Evolutionary conservation across 2,329 filamentous ascomycete genomes (phyloP), one percentile per base, ranked within the genome.

Genomic region (Hymenoscyphus albidus): DNA sequence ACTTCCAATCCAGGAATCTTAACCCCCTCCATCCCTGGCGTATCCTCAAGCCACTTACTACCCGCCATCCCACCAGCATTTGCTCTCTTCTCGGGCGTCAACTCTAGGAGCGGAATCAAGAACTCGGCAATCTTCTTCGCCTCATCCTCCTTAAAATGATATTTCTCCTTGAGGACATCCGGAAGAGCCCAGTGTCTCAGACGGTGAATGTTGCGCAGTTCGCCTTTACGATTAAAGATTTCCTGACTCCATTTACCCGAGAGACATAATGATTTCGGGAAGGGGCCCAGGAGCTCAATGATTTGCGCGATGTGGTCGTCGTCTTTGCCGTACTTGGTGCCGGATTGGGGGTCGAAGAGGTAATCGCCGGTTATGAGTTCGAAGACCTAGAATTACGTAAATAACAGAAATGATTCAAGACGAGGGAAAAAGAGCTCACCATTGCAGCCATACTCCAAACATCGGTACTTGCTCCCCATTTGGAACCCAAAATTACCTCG

Each of bases 391-490:
- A 51, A 14, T 61, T 31, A 58, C 38, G 35, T 16, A 40, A 31
- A 39, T 67, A n/a, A 63, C 55, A 16, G 42, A 40, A 16, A 40
- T 42, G 13, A 40, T 57, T 5, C 27, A 9, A 27, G 51, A 16
- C n/a, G n/a, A 12, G 18, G n/a, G 16, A n/a, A 44, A n/a, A n/a
- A 14, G 18, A 59, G 75, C 87, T 73, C 83, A 98, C 95, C 95
- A 99, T 99, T 71, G 91, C 91, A 65, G 95, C 93, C 95, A 99
- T 99, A 79, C 94, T 98, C 95, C 95, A 99, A 7, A 98, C 91
- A 78, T 99, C 95, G 1, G 95, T 98, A 76, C 94, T 98, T n/a
- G 95, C 95, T 70, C 95, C 95, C 95, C 95, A 99, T 81, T 98
- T 98, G 2, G 93, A 88, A 48, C 95, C 95, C 22, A 99, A 81